Evolutionary conservation across 805 yeast species (phyloP), one percentile per base, ranked within the genome.

Genomic region (Candida khao-thaluensis): DNA sequence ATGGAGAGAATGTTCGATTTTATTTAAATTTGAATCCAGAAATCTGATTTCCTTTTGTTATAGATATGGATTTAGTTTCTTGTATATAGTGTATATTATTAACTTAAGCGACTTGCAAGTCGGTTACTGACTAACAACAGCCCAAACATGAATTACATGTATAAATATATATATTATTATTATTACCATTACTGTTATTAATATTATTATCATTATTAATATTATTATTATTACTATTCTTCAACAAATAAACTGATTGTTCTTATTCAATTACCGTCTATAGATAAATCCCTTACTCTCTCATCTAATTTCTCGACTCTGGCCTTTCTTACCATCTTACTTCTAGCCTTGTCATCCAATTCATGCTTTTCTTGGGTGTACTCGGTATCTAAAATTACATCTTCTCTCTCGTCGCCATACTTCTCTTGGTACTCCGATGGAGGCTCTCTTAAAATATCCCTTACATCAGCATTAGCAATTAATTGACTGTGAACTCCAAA

Each of bases 1-100:
- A 57, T 93, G 93, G 3, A 99, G 99, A 2, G 98, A 90, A 64
- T 89, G 90, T 28, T 78, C 78, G 37, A 90, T 81, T 52, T 83
- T 89, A 29, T 79, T 76, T 23, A 90, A 57, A 20, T 74, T 77
- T 48, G 81, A 67, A 22, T 81, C n/a, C n/a, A n/a, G n/a, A n/a
- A n/a, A n/a, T n/a, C n/a, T n/a, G n/a, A n/a, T n/a, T n/a, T n/a
- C n/a, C n/a, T n/a, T n/a, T n/a, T n/a, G n/a, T n/a, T n/a, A n/a
- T n/a, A n/a, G n/a, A n/a, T n/a, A n/a, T n/a, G n/a, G n/a, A n/a
- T n/a, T n/a, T n/a, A n/a, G n/a, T n/a, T n/a, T n/a, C n/a, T n/a
- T n/a, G n/a, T n/a, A n/a, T n/a, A n/a, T n/a, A n/a, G n/a, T n/a
- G n/a, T n/a, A n/a, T n/a, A n/a, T n/a, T n/a, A n/a, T n/a, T n/a